A percentile compares a stretch with the other conserved stretches of the same genome.
phyloP scores from a whole-genome alignment of 2,329 filamentous ascomycete genomes.

The Geosmithia putterillii region DNA sequence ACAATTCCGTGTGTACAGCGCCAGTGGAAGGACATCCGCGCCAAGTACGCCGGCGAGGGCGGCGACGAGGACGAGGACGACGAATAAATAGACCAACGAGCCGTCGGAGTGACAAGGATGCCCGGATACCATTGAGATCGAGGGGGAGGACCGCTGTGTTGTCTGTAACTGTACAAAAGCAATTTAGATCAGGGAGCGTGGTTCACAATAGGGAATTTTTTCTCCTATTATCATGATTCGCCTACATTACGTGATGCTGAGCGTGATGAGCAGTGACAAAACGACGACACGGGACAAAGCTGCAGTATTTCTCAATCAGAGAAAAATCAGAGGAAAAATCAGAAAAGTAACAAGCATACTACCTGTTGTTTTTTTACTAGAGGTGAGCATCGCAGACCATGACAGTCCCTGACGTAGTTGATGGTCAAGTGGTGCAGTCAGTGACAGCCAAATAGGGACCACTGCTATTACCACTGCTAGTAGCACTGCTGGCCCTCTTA shows the following conservation, averaged over 20 bases:
- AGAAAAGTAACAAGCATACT: too few relatives aligned
- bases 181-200: constrained; percentile 1
- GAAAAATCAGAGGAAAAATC: too few relatives aligned
- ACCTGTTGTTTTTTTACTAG: too few relatives aligned
- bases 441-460: too few relatives aligned
- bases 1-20: constrained; percentile 44
- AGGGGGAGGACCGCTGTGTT: constrained; percentile 7
- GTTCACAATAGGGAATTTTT: not conserved
- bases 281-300: not conserved
- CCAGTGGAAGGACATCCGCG: constrained; percentile 99
- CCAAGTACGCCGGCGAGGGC: constrained; percentile 64
- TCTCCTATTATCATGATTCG: not conserved
- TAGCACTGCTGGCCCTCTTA: not conserved
- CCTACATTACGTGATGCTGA: not conserved
- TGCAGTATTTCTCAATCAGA: too few relatives aligned
- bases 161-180: constrained; percentile 9
- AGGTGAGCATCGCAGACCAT: too few relatives aligned
- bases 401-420: not conserved
- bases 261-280: not conserved
- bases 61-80: constrained; percentile 48
- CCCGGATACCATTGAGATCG: constrained; percentile 1
- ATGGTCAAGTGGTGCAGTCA: not conserved
- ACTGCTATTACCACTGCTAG: too few relatives aligned
- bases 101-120: not conserved
- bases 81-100: not conserved